Conservation (phyloP, 164 flowering plant genomes). For the Aristolochia californica region DNA sequence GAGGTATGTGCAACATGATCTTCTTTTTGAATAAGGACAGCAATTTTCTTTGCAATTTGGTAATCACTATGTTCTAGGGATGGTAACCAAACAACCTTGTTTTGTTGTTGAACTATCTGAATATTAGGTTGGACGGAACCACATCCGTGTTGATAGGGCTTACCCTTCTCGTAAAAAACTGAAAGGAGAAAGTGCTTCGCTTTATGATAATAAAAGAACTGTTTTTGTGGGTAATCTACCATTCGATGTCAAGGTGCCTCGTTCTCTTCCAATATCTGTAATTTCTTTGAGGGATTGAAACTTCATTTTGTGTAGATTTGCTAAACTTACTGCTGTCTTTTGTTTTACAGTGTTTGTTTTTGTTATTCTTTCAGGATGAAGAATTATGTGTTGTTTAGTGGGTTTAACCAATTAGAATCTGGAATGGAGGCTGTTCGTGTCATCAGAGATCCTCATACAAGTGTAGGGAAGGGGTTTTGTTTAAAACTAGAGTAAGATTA, state of each 20-base stretch:
- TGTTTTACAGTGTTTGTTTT: neutral
- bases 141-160: slow-evolving; percentile 87
- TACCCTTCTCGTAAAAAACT: slow-evolving; percentile 94
- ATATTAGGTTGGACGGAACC: slow-evolving; percentile 79
- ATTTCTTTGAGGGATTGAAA: no score
- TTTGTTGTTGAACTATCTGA: no score
- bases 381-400: slow-evolving; percentile 71
- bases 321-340: no score
- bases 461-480: slow-evolving; percentile 82
- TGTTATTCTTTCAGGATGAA: slow-evolving; percentile 53
- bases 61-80: no score
- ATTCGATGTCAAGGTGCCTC: slow-evolving; percentile 82
- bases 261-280: neutral
- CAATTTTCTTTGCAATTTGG: no score
- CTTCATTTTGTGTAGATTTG: no score
- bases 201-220: slow-evolving; percentile 80
- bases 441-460: slow-evolving; percentile 55
- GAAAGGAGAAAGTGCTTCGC: slow-evolving; percentile 53
- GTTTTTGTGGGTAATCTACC: slow-evolving; percentile 95
- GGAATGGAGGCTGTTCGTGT: slow-evolving; percentile 82
- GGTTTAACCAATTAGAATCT: slow-evolving; percentile 44
- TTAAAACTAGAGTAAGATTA: slow-evolving; percentile 65
- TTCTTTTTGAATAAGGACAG: neutral
- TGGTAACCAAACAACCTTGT: no score
- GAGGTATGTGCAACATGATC: slow-evolving; percentile 29